Evolutionary conservation across 257 asterid genomes (phyloP).

Genomic region (Ilex aquifolium): DNA sequence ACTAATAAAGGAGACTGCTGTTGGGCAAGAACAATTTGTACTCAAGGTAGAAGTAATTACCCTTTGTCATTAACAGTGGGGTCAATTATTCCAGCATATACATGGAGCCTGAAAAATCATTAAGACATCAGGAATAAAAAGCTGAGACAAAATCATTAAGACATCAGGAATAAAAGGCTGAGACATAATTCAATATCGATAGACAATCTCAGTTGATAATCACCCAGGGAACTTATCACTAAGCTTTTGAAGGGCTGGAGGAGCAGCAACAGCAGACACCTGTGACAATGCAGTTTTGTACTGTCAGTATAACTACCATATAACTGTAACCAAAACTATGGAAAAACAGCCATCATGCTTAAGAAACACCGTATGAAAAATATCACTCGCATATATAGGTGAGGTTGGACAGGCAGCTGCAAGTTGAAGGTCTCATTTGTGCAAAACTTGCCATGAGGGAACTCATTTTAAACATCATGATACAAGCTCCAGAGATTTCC

Average conservation of each 20-base stretch:
- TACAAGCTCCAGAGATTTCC: too few species aligned
- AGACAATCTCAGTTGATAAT: not conserved
- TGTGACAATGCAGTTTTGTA: slow-evolving; percentile 19
- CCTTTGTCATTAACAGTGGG: slow-evolving; percentile 76
- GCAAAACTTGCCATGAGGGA: too few species aligned
- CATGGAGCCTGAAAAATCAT: slow-evolving; percentile 64
- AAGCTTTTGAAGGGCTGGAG: slow-evolving; percentile 82
- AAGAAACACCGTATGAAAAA: not conserved
- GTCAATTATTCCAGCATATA: slow-evolving; percentile 83
- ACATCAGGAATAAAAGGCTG: too few species aligned
- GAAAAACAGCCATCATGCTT: not conserved
- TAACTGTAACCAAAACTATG: not conserved
- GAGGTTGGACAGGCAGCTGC: too few species aligned
- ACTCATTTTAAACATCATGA: too few species aligned
- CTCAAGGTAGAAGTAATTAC: slow-evolving; percentile 24
- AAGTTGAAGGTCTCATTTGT: too few species aligned
- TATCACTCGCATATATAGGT: too few species aligned
- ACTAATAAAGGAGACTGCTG: not conserved
- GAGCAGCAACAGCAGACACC: slow-evolving; percentile 90
- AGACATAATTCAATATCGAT: not conserved
- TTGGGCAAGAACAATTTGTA: not conserved
- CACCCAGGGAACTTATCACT: slow-evolving; percentile 91
- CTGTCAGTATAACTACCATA: not conserved
- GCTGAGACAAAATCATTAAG: too few species aligned
- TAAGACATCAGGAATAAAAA: not conserved